A percentile compares a stretch with the other conserved stretches of the same genome.
Conservation (phyloP, 2,329 filamentous ascomycete species). For the Arthrobotrys conoides region DNA sequence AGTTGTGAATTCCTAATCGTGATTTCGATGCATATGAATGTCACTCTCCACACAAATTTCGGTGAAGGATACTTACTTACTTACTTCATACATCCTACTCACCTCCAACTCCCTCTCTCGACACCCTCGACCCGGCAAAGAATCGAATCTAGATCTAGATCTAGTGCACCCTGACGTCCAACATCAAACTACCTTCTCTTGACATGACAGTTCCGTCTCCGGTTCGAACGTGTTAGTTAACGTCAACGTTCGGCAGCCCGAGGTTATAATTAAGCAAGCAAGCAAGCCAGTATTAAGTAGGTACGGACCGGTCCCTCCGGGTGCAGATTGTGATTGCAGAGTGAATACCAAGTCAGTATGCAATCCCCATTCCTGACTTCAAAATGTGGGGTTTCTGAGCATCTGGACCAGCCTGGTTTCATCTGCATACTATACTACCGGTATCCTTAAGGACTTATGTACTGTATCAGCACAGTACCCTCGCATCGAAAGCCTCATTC, state of each 20-base stretch:
- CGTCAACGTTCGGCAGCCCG: slow-evolving; percentile 37
- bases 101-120: no score
- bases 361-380: slow-evolving; percentile 37
- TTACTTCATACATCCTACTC: not conserved
- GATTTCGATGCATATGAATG: not conserved
- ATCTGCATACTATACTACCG: not conserved
- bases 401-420: slow-evolving; percentile 58
- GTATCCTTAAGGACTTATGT: no score
- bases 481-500: slow-evolving; percentile 60
- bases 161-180: not conserved
- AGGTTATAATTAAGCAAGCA: not conserved
- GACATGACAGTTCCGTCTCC: slow-evolving; percentile 4
- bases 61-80: not conserved
- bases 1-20: slow-evolving; percentile 1
- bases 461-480: slow-evolving; percentile 5
- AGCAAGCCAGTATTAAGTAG: no score
- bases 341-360: not conserved
- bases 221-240: not conserved
- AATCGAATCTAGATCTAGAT: not conserved
- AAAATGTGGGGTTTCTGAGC: slow-evolving; percentile 53
- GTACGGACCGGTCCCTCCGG: slow-evolving; percentile 19
- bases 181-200: not conserved
- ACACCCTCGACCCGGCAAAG: no score
- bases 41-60: not conserved
- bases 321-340: slow-evolving; percentile 5